A percentile compares a stretch with the other conserved stretches of the same genome.
Evolutionary conservation across 495 filamentous ascomycete genomes (phyloP).

Genomic region (Jackrogersella minutella): DNA sequence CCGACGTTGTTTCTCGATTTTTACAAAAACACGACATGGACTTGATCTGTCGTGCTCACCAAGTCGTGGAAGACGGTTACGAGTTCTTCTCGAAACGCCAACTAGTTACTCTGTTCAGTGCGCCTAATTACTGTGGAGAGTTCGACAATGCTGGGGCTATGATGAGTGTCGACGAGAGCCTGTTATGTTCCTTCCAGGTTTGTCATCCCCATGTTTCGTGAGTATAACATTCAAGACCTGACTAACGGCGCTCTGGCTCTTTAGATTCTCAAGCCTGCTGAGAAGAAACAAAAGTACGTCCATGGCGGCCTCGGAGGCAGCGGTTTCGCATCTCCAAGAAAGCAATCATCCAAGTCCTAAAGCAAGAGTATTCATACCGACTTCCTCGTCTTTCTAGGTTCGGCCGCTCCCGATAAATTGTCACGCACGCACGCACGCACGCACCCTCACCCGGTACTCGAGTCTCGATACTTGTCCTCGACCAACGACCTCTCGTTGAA

Average conservation of each 20-base stretch:
- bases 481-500: constrained; percentile 36
- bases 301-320: constrained; percentile 86
- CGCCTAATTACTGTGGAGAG: constrained; percentile 98
- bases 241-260: constrained; percentile 4
- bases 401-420: constrained; percentile 83
- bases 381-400: constrained; percentile 91
- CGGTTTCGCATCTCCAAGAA: constrained; percentile 90
- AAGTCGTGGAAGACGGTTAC: constrained; percentile 98
- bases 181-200: constrained; percentile 99
- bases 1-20: constrained; percentile 98
- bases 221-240: neutral
- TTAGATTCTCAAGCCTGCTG: constrained; percentile 98
- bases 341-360: constrained; percentile 82
- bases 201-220: constrained; percentile 40
- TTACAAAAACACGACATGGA: constrained; percentile 99
- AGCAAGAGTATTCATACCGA: constrained; percentile 75
- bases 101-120: constrained; percentile 96
- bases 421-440: constrained; percentile 31
- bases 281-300: constrained; percentile 99
- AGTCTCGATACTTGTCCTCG: constrained; percentile 42
- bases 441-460: constrained; percentile 33
- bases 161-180: constrained; percentile 99
- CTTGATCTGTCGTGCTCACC: constrained; percentile 97
- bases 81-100: constrained; percentile 99
- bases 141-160: constrained; percentile 99